Conservation (phyloP, 306 rosid genomes). For the Castanea mollissima region DNA sequence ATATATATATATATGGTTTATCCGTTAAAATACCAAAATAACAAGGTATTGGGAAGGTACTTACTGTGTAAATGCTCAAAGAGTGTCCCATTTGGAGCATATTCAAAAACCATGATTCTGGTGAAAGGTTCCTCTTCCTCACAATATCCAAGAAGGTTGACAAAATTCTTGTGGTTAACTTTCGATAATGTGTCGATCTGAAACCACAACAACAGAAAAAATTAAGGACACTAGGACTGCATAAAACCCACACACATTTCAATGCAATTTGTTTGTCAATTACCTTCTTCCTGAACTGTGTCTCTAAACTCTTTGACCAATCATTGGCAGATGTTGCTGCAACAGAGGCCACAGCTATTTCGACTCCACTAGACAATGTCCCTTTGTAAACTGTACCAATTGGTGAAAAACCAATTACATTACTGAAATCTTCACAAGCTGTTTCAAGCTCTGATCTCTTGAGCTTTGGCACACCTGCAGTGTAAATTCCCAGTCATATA, state of each 20-base stretch:
- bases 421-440: slow-evolving; percentile 98
- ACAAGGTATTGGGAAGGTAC: slow-evolving; percentile 25
- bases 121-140: slow-evolving; percentile 90
- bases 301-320: slow-evolving; percentile 69
- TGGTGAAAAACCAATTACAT: slow-evolving; percentile 75
- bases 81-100: slow-evolving; percentile 91
- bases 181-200: slow-evolving; percentile 79
- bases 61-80: slow-evolving; percentile 93
- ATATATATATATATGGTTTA: not conserved
- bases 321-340: slow-evolving; percentile 45
- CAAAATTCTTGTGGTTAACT: slow-evolving; percentile 93
- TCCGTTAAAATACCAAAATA: slow-evolving; percentile 1
- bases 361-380: slow-evolving; percentile 92
- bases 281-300: slow-evolving; percentile 89
- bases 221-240: slow-evolving; percentile 21
- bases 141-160: slow-evolving; percentile 84
- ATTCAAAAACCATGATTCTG: slow-evolving; percentile 93
- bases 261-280: not conserved
- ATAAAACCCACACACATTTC: slow-evolving; percentile 3
- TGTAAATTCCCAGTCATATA: slow-evolving; percentile 17
- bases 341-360: slow-evolving; percentile 82
- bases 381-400: slow-evolving; percentile 86
- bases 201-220: slow-evolving; percentile 22
- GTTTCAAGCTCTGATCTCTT: slow-evolving; percentile 85
- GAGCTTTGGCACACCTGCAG: slow-evolving; percentile 87